A percentile compares a stretch with the other conserved stretches of the same genome.
Conservation (phyloP, 208 protist species). For the Leishmania mexicana region DNA sequence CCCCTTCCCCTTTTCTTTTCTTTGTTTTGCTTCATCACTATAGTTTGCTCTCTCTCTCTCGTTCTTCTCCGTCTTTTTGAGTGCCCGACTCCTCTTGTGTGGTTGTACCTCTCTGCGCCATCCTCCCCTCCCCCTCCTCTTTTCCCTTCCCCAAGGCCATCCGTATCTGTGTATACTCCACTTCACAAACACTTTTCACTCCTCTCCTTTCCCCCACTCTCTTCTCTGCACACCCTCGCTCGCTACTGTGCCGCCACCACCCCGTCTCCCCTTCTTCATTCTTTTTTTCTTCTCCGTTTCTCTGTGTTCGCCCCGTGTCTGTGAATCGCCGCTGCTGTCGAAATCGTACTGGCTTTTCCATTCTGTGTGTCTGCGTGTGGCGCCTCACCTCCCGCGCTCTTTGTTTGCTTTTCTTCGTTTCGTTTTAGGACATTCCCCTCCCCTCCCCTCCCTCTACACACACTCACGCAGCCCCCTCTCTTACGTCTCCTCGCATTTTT, state of each 20-base stretch:
- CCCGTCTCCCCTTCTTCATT: conserved; percentile 5
- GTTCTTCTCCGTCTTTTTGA: not conserved
- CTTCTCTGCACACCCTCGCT: not conserved
- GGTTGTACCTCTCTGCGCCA: not conserved
- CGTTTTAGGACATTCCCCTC: no score
- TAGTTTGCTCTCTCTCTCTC: not conserved
- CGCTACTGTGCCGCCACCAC: not conserved
- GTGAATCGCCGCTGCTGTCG: not conserved
- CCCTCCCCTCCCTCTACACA: no score
- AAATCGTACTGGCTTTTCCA: not conserved
- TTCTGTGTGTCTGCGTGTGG: not conserved
- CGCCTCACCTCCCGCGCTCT: not conserved
- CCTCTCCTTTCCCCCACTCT: not conserved
- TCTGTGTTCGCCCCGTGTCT: not conserved
- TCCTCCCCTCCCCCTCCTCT: not conserved
- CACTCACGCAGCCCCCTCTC: no score
- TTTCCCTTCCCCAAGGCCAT: not conserved
- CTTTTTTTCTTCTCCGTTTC: not conserved
- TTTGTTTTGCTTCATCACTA: not conserved
- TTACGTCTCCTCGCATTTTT: not conserved
- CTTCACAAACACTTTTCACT: not conserved
- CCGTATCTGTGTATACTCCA: not conserved
- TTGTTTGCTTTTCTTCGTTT: no score
- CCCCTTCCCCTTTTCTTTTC: no score
- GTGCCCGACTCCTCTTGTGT: no score